A percentile compares a stretch with the other conserved stretches of the same genome.
Evolutionary conservation across 139 green algal genomes (phyloP).

Genomic region (Chlorella sp.): DNA sequence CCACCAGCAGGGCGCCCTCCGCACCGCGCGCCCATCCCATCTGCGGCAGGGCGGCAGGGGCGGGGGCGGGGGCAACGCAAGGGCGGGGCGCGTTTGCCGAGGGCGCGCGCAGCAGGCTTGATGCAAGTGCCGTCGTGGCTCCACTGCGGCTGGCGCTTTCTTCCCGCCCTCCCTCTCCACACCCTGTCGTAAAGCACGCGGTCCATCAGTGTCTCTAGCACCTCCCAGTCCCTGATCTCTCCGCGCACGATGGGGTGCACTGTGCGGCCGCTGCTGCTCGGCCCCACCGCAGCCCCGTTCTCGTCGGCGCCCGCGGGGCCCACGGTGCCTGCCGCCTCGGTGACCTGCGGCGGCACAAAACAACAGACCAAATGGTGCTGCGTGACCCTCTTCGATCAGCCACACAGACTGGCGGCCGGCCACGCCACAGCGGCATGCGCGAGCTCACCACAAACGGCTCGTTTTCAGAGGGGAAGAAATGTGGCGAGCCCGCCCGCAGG

Average conservation of each 20-base stretch:
- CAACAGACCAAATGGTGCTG: not conserved
- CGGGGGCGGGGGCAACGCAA: not conserved
- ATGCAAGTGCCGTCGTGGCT: not conserved
- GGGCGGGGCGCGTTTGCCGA: not conserved
- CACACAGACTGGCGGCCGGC: too few relatives aligned
- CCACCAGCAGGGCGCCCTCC: slow-evolving; percentile 70
- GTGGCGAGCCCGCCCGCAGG: slow-evolving; percentile 65
- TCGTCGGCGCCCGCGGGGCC: not conserved
- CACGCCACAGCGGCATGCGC: too few relatives aligned
- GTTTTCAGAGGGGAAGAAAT: slow-evolving; percentile 62
- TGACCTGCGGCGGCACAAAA: not conserved
- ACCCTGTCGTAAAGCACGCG: slow-evolving; percentile 66
- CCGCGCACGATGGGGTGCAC: slow-evolving; percentile 35
- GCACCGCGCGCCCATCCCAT: slow-evolving; percentile 70
- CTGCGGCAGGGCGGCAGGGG: slow-evolving; percentile 10
- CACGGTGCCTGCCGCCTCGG: not conserved
- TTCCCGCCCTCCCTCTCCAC: not conserved
- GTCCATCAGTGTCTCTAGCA: slow-evolving; percentile 71
- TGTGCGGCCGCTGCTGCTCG: slow-evolving; percentile 1
- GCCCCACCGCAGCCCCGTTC: not conserved
- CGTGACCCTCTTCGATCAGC: not conserved
- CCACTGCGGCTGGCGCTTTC: not conserved
- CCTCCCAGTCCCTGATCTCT: slow-evolving; percentile 57
- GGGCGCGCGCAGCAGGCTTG: not conserved
- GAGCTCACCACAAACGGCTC: slow-evolving; percentile 57